Percentiles rank a stretch among this genome's conserved stretches.
phyloP scores from a whole-genome alignment of 2,329 filamentous ascomycete species.

The Aspergillus carbonarius region DNA sequence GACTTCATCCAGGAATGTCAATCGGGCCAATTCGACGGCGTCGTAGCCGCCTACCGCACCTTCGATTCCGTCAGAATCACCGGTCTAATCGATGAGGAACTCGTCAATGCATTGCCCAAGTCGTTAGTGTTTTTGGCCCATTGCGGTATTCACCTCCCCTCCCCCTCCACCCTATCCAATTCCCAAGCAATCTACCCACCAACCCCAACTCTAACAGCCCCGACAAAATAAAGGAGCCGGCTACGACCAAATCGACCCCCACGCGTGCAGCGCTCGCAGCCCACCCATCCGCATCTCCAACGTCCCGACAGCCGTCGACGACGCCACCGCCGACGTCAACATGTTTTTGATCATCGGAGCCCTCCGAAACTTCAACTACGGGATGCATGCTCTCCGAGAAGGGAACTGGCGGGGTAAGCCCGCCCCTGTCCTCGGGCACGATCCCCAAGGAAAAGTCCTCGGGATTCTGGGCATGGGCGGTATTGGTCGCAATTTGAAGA shows the following conservation, averaged over 20 bases:
- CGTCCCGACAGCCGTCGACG: conserved; percentile 76
- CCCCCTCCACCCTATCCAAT: neutral
- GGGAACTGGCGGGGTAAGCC: conserved; percentile 66
- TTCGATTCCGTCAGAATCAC: conserved; percentile 65
- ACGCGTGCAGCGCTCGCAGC: conserved; percentile 65
- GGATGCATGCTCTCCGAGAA: conserved; percentile 64
- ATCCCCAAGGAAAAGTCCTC: conserved; percentile 74
- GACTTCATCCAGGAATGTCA: conserved; percentile 70
- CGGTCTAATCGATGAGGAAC: conserved; percentile 67
- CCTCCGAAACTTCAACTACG: conserved; percentile 68
- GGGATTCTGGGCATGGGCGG: conserved; percentile 86
- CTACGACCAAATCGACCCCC: conserved; percentile 78
- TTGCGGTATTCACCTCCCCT: conserved; percentile 32
- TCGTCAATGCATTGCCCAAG: conserved; percentile 55
- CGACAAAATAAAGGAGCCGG: conserved; percentile 61
- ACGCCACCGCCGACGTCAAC: conserved; percentile 77
- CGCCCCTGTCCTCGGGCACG: conserved; percentile 63
- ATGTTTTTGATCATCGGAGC: conserved; percentile 81
- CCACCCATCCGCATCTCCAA: conserved; percentile 69
- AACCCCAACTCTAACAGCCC: too few species aligned
- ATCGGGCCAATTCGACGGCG: conserved; percentile 65
- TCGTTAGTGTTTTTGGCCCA: conserved; percentile 41
- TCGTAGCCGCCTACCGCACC: conserved; percentile 67
- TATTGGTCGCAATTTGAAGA: conserved; percentile 74
- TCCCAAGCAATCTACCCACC: too few species aligned